Percentiles rank a stretch among this genome's conserved stretches.
These are phyloP conservation scores for Aspergillus ibericus DNA, from an alignment of 2,329 filamentous ascomycete species.

Conservation along the genomic window DNA sequence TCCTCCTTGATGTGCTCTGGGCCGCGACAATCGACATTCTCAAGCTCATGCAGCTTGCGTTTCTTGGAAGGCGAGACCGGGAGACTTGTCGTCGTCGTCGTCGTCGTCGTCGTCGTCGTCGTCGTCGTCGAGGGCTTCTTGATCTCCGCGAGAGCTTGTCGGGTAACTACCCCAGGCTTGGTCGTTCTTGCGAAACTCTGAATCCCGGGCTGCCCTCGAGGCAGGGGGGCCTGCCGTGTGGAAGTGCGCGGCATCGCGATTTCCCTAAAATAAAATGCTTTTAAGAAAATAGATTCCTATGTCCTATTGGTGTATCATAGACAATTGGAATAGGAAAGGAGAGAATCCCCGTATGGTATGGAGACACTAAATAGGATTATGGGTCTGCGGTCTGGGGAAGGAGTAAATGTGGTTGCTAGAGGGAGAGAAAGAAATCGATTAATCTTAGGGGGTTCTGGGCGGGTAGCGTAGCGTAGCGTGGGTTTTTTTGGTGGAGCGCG, in stretches of 20 bases:
- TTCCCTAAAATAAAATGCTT: slow-evolving; percentile 17
- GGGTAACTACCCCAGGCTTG: slow-evolving; percentile 36
- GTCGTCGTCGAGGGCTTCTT: slow-evolving; percentile 34
- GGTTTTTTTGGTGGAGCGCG: slow-evolving; percentile 16
- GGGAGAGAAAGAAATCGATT: slow-evolving; percentile 1
- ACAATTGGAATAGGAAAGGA: slow-evolving; percentile 4
- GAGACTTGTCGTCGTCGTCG: slow-evolving; percentile 22
- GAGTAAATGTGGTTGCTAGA: neutral
- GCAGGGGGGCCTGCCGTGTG: slow-evolving; percentile 31
- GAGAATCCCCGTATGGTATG: neutral
- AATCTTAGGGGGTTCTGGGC: slow-evolving; percentile 7
- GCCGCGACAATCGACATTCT: slow-evolving; percentile 31
- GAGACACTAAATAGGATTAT: neutral
- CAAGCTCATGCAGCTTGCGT: slow-evolving; percentile 38
- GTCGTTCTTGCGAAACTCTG: slow-evolving; percentile 47
- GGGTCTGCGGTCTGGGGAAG: neutral
- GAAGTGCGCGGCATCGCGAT: slow-evolving; percentile 35
- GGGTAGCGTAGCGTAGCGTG: slow-evolving; percentile 5
- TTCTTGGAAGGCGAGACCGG: slow-evolving; percentile 42
- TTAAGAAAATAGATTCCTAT: slow-evolving; percentile 9
- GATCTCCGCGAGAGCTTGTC: slow-evolving; percentile 17
- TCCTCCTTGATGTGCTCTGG: slow-evolving; percentile 6
- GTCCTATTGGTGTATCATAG: slow-evolving; percentile 7
- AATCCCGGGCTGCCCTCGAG: slow-evolving; percentile 41
- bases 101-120: no score